phyloP scores from a whole-genome alignment of 192 early-diverging fungal genomes.

The Umbelopsis sp. region DNA sequence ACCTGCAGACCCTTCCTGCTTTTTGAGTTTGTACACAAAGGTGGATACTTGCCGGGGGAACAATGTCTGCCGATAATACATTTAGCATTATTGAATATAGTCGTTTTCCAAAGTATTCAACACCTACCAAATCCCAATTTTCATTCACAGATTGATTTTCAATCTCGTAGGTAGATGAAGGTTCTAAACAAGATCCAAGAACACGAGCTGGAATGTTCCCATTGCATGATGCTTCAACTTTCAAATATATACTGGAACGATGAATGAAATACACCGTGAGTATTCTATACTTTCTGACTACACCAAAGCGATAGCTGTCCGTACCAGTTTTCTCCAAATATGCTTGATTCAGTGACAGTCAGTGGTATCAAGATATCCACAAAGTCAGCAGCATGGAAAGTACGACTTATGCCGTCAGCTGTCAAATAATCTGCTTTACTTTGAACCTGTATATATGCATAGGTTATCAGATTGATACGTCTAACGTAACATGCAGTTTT shows the following conservation, averaged over 20 bases:
- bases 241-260: conserved; percentile 44
- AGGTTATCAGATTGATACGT: neutral
- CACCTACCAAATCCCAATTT: conserved; percentile 41
- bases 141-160: conserved; percentile 30
- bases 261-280: neutral
- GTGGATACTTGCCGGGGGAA: conserved; percentile 56
- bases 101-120: neutral
- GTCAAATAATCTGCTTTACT: conserved; percentile 44
- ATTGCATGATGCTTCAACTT: conserved; percentile 49
- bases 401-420: conserved; percentile 33
- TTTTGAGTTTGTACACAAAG: conserved; percentile 58
- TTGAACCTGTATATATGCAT: conserved; percentile 38
- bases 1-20: conserved; percentile 31
- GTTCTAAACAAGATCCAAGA: conserved; percentile 43
- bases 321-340: conserved; percentile 59
- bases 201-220: conserved; percentile 53
- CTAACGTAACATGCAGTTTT: neutral
- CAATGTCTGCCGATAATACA: conserved; percentile 38
- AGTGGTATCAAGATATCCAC: conserved; percentile 56
- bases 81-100: neutral
- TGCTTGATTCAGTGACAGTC: conserved; percentile 52
- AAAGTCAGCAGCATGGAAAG: conserved; percentile 49
- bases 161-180: conserved; percentile 45
- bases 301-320: neutral
- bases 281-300: neutral